These are phyloP conservation scores for Mortierella sp. DNA, from an alignment of 371 early-diverging fungal species.

Conservation along the genomic window DNA sequence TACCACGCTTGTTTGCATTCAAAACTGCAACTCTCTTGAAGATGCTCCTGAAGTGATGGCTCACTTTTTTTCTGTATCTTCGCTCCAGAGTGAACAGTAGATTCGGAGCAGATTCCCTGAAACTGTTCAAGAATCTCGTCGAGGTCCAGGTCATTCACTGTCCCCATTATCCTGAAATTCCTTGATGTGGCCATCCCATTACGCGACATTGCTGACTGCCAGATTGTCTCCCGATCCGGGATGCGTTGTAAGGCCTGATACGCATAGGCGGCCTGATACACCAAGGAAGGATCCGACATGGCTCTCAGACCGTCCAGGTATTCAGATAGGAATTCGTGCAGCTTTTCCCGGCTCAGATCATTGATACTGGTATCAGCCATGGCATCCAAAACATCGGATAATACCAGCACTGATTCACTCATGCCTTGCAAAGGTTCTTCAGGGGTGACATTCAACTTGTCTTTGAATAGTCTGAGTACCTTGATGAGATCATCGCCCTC, in stretches of 20 bases:
- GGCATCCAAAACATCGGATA: no score
- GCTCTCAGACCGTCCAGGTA: not conserved
- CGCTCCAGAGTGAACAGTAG: not conserved
- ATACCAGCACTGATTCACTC: no score
- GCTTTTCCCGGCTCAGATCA: not conserved
- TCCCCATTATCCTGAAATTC: no score
- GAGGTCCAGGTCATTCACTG: not conserved
- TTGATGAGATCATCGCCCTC: slow-evolving; percentile 3
- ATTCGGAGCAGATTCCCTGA: no score
- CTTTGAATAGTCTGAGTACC: no score
- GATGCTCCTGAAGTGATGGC: no score
- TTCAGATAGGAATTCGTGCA: not conserved
- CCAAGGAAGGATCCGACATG: not conserved
- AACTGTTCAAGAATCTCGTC: not conserved
- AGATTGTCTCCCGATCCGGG: not conserved
- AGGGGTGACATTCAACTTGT: no score
- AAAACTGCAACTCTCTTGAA: not conserved
- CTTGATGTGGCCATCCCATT: no score
- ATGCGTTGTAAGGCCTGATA: slow-evolving; percentile 5
- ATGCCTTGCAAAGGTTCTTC: no score
- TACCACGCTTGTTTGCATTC: slow-evolving; percentile 9
- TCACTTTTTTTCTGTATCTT: no score
- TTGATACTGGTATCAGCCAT: no score
- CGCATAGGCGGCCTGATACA: slow-evolving; percentile 11
- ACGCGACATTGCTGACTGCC: not conserved